These are phyloP conservation scores for Myriosclerotinia scirpicola DNA, from an alignment of 2,329 filamentous ascomycete genomes.

Conservation along the genomic window DNA sequence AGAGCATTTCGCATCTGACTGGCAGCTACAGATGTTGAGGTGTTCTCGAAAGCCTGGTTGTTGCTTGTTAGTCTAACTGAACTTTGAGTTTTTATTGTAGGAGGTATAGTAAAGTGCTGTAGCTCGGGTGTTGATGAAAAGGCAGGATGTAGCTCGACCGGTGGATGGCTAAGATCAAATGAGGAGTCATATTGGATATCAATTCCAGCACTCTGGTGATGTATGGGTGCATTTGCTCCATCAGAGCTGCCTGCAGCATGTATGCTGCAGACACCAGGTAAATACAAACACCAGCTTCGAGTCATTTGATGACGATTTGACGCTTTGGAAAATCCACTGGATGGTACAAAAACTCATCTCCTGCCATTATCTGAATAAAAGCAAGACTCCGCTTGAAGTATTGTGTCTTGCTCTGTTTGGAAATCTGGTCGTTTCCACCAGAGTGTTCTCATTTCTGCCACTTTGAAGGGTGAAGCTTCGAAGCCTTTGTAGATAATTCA, in stretches of 20 bases:
- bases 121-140: not conserved
- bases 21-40: constrained; percentile 94
- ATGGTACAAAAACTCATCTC: not conserved
- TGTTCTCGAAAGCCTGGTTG: constrained; percentile 93
- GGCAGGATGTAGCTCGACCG: constrained; percentile 2
- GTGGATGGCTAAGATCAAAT: not conserved
- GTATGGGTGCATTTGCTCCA: constrained; percentile 17
- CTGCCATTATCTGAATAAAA: not conserved
- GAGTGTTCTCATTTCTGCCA: constrained; percentile 2
- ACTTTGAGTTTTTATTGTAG: not conserved
- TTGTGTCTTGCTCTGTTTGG: not conserved
- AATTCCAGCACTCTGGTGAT: constrained; percentile 15
- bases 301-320: not conserved
- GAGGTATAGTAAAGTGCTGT: not conserved
- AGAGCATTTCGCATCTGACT: constrained; percentile 99
- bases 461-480: not conserved
- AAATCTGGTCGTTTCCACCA: not conserved
- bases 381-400: not conserved
- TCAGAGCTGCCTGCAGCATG: constrained; percentile 23
- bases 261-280: constrained; percentile 29
- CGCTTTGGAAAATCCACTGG: constrained; percentile 2
- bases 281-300: constrained; percentile 26
- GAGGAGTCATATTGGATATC: not conserved
- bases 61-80: constrained; percentile 9
- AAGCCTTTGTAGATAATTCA: not conserved